Base-by-base conservation (phyloP, 352 stramenopile genomes). In the Phytophthora vignae region DNA sequence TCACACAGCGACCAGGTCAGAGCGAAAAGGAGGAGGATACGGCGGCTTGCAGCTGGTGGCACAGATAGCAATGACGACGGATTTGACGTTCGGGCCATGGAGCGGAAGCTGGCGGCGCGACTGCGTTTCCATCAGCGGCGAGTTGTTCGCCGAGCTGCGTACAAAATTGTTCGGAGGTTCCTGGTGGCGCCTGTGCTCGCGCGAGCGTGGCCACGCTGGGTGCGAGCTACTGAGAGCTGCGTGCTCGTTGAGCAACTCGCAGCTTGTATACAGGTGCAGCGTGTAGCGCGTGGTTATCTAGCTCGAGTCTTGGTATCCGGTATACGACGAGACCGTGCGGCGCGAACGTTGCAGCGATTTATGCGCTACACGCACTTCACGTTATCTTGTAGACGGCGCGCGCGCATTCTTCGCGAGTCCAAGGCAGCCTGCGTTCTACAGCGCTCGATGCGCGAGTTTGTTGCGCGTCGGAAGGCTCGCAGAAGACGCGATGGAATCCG, bases 11-110 rank as follows among this genome's bases (percentile, higher is more conserved):
- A 76, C 22, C 55, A 22, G 11, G n/a, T 55, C 40, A 58, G 56
- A 15, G 40, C 55, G 4, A 69, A 73, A 33, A 42, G 55, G 22
- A 68, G 42, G 52, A 69, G 55, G 27, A 19, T 67, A 22, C 65
- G 44, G 15, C 69, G 54, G 3, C 40, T 55, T 40, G n/a, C 40
- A 31, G 40, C 29, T 21, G 53, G 38, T 53, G 54, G 15, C 40
- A 40, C 11, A 17, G 38, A 72, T 60, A 53, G n/a, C 33, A 14
- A 60, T 40, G 42, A 69, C 22, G 31, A 63, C 14, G 44, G 48
- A 8, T 88, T 94, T 55, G 83, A 91, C 60, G 86, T 90, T 12
- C 74, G 75, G 25, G 64, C 80, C 15, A 83, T 94, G 71, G 87
- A 94, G 71, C 57, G 65, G 21, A 64, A 80, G 36, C 71, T 94